A percentile compares a stretch with the other conserved stretches of the same genome.
Evolutionary conservation across 306 rosid genomes (phyloP).

Genomic region (Prunus mongolica): DNA sequence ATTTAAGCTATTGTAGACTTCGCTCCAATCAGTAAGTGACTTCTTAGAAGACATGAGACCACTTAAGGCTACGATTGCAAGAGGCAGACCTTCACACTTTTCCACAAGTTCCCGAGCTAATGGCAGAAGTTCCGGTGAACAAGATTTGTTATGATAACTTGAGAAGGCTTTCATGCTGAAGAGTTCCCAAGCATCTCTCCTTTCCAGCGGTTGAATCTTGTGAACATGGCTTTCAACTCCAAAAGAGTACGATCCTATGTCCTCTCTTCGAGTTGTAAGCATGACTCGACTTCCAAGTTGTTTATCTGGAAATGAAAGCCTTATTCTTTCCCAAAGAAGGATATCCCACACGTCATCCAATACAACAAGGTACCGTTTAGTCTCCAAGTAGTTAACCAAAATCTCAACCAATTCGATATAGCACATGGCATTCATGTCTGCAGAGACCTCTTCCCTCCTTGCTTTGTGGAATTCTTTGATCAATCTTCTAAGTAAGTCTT

Average conservation of each 20-base stretch:
- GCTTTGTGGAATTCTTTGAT: constrained; percentile 11
- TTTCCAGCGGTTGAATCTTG: not conserved
- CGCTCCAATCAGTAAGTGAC: constrained; percentile 13
- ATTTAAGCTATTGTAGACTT: constrained; percentile 8
- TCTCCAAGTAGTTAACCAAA: not conserved
- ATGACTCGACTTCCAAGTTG: constrained; percentile 14
- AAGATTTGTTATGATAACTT: not conserved
- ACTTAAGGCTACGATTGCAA: constrained; percentile 11
- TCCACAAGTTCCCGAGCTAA: not conserved
- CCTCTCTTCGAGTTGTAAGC: constrained; percentile 20
- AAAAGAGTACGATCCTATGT: not conserved
- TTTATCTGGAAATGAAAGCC: constrained; percentile 4
- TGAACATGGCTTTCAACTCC: constrained; percentile 8
- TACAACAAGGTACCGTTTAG: constrained; percentile 7
- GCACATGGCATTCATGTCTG: too few species aligned
- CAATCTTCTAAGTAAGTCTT: constrained; percentile 20
- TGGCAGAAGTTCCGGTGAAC: not conserved
- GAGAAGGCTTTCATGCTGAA: constrained; percentile 24
- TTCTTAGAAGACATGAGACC: constrained; percentile 21
- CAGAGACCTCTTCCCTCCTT: not conserved
- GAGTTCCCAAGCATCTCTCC: constrained; percentile 3
- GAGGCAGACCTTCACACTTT: constrained; percentile 24
- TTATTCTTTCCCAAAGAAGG: not conserved
- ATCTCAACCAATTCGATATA: too few species aligned
- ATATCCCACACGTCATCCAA: constrained; percentile 14